Evolutionary conservation across 108 stramenopile genomes (phyloP).

Genomic region (Seminavis robusta): DNA sequence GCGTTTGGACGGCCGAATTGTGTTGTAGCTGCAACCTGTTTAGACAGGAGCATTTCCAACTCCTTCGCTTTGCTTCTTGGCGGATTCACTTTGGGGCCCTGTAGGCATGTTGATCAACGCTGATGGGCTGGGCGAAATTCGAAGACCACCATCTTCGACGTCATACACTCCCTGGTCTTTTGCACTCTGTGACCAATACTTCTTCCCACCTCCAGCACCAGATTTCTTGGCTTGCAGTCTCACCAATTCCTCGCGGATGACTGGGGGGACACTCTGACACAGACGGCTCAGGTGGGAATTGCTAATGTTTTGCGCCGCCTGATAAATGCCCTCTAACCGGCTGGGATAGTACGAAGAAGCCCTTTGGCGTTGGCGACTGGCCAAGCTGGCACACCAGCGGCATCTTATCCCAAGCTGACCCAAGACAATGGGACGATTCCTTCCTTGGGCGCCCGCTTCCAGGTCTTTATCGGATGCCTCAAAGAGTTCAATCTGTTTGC

Average conservation of each 20-base stretch:
- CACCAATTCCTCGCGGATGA: slow-evolving; percentile 24
- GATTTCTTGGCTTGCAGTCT: slow-evolving; percentile 31
- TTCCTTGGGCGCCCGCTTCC: slow-evolving; percentile 34
- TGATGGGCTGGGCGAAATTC: no score
- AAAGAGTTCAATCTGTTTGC: slow-evolving; percentile 60
- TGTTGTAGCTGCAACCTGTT: no score
- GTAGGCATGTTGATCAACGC: no score
- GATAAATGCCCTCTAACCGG: slow-evolving; percentile 37
- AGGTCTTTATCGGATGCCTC: slow-evolving; percentile 28
- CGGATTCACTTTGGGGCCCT: no score
- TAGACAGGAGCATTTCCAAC: no score
- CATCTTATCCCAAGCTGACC: slow-evolving; percentile 48
- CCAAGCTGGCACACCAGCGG: slow-evolving; percentile 20
- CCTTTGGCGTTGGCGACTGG: slow-evolving; percentile 13
- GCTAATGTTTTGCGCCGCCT: slow-evolving; percentile 36
- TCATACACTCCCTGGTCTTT: slow-evolving; percentile 20
- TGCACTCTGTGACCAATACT: slow-evolving; percentile 57
- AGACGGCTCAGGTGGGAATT: slow-evolving; percentile 16
- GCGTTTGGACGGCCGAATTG: no score
- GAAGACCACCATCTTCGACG: slow-evolving; percentile 19
- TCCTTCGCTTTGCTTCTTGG: no score
- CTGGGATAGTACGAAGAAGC: slow-evolving; percentile 36
- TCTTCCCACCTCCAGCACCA: slow-evolving; percentile 58
- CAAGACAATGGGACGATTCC: slow-evolving; percentile 27
- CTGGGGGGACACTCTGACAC: slow-evolving; percentile 18